phyloP scores from a whole-genome alignment of 257 asterid species.

The Hygrophila difformis region DNA sequence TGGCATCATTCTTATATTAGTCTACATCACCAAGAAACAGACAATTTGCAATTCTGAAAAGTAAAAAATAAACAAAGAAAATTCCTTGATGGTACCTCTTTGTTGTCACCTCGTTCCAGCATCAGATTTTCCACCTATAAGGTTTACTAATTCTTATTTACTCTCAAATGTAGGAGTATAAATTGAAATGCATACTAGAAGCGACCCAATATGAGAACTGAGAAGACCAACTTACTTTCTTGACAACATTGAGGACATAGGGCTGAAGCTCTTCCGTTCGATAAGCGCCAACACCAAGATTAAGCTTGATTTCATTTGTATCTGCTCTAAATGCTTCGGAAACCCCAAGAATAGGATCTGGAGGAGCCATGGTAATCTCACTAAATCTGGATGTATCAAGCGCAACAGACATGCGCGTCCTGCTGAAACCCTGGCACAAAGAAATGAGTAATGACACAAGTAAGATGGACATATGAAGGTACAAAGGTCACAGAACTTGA shows the following conservation, averaged over 20 bases:
- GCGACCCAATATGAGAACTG: neutral
- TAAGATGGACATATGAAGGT: constrained; percentile 12
- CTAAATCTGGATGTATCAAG: constrained; percentile 59
- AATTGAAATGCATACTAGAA: neutral
- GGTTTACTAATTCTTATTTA: neutral
- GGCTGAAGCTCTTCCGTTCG: constrained; percentile 97
- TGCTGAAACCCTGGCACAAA: constrained; percentile 49
- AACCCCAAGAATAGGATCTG: constrained; percentile 97
- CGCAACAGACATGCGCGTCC: constrained; percentile 50
- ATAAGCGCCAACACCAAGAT: constrained; percentile 97
- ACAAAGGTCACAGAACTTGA: too few species aligned
- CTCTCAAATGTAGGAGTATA: neutral
- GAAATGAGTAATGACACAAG: too few species aligned
- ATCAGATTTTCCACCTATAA: constrained; percentile 79
- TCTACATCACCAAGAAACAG: constrained; percentile 13
- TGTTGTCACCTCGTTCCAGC: constrained; percentile 85
- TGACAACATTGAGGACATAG: constrained; percentile 92
- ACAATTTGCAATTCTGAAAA: constrained; percentile 8
- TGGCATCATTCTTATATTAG: constrained; percentile 18
- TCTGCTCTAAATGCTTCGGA: constrained; percentile 98
- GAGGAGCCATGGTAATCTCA: constrained; percentile 83
- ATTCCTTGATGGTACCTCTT: constrained; percentile 72
- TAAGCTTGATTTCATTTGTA: constrained; percentile 71
- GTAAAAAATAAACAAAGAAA: constrained; percentile 6
- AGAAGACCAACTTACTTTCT: constrained; percentile 50